Evolutionary conservation across 108 stramenopile species (phyloP).

Genomic region (Mediolabrus comicus): DNA sequence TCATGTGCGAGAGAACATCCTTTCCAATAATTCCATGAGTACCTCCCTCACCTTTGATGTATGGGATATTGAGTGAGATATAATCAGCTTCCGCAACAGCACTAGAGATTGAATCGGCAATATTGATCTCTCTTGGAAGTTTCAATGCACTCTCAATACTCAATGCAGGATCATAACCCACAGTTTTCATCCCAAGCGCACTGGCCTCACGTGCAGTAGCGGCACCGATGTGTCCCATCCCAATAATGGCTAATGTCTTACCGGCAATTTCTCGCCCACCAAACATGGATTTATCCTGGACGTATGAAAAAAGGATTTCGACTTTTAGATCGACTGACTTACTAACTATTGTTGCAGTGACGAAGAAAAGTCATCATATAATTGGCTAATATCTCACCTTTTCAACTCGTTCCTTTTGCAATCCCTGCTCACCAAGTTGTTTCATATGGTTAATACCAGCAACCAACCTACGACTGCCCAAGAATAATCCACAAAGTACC

Average conservation of each 20-base stretch:
- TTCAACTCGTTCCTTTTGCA: conserved; percentile 85
- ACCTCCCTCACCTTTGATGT: conserved; percentile 88
- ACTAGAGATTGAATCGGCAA: conserved; percentile 68
- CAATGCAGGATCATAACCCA: conserved; percentile 94
- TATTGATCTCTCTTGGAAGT: conserved; percentile 64
- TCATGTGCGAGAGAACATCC: conserved; percentile 77
- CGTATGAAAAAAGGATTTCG: too few species aligned
- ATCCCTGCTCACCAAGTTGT: conserved; percentile 77
- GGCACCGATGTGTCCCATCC: conserved; percentile 93
- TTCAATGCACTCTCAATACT: conserved; percentile 82
- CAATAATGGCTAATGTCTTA: conserved; percentile 94
- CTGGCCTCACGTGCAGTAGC: conserved; percentile 87
- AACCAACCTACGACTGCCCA: conserved; percentile 76
- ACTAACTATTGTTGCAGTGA: too few species aligned
- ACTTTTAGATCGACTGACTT: too few species aligned
- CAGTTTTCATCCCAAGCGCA: conserved; percentile 85
- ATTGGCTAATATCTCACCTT: too few species aligned
- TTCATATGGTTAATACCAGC: conserved; percentile 91
- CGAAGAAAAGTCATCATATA: too few species aligned
- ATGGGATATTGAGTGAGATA: conserved; percentile 94
- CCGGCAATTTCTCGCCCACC: conserved; percentile 90
- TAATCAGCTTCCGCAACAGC: conserved; percentile 86
- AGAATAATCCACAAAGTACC: conserved; percentile 88
- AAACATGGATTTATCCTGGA: conserved; percentile 91
- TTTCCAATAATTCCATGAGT: conserved; percentile 88